Base-by-base conservation (phyloP, 495 filamentous ascomycete species). In the Penicillium flavigenum region DNA sequence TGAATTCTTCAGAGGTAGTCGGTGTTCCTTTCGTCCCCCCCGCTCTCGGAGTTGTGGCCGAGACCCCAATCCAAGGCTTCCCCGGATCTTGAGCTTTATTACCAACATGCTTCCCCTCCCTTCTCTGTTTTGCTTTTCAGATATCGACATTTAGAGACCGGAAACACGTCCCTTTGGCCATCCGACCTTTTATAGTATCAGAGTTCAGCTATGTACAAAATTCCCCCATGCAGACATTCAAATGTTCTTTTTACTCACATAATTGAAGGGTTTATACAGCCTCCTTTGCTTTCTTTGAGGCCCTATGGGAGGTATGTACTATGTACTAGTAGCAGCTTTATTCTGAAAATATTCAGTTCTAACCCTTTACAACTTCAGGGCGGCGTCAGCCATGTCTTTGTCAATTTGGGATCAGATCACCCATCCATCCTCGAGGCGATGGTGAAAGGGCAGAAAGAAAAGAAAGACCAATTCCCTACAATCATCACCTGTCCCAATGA, bases 401-500 rank as follows among this genome's bases (percentile, higher is more conserved):
- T 96, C 48, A 98, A 98, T 67, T 79, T 98, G 16, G 93, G 93
- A 36, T 92, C 90, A n/a, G 92, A 96, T 69, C 92, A 96, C 65
- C 92, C 92, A 11, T 87, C 82, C 58, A 96, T 98, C 64, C 84
- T 97, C 57, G 93, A 98, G 75, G 91, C 92, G n/a, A 96, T 98
- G 76, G 89, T 95, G 54, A 93, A 92, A 72, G 93, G 90, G 16
- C 85, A 91, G 48, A 81, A 79, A 54, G 82, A 85, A 65, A 81
- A 80, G 58, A 72, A 68, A 47, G 85, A 81, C 43, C 77, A 81
- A 51, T 96, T 96, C 62, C 93, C 92, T 26, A 84, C 77, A 38
- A 91, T 96, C 51, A 89, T 98, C 63, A 98, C 92, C 47, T 96
- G 92, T 69, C 92, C 92, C 2, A 96, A 96, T 64, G 92, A 96